These are phyloP conservation scores for Leccinum huronense DNA, from an alignment of 1,284 basidiomycete species.

Conservation along the genomic window DNA sequence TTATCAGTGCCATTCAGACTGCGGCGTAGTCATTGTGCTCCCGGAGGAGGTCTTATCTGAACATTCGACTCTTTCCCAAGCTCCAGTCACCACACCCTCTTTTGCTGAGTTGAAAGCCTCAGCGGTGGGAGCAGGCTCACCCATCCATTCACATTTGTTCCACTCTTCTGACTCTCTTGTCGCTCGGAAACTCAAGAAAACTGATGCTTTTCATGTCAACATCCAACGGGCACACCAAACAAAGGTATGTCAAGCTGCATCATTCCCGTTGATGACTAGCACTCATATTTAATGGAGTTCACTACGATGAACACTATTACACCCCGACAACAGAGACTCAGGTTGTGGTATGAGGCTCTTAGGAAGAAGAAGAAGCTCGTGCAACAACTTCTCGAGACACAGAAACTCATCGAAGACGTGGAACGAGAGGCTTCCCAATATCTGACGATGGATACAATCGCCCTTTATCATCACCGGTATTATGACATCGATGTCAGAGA, in stretches of 20 bases:
- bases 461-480: neutral
- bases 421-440: neutral
- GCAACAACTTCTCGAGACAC: neutral
- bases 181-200: neutral
- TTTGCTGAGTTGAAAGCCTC: neutral
- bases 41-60: neutral
- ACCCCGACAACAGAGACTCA: neutral
- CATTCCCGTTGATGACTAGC: neutral
- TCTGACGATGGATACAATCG: neutral
- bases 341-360: neutral
- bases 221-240: neutral
- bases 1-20: constrained; percentile 1
- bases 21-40: neutral
- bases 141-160: neutral
- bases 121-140: neutral
- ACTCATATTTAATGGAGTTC: neutral
- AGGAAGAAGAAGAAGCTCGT: neutral
- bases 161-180: neutral
- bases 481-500: neutral
- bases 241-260: neutral
- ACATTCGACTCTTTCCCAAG: neutral
- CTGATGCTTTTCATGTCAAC: neutral
- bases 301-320: neutral
- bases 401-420: neutral
- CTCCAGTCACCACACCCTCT: neutral